Base-by-base conservation (phyloP, 2,329 filamentous ascomycete genomes). In the Microascus cirrosus region DNA sequence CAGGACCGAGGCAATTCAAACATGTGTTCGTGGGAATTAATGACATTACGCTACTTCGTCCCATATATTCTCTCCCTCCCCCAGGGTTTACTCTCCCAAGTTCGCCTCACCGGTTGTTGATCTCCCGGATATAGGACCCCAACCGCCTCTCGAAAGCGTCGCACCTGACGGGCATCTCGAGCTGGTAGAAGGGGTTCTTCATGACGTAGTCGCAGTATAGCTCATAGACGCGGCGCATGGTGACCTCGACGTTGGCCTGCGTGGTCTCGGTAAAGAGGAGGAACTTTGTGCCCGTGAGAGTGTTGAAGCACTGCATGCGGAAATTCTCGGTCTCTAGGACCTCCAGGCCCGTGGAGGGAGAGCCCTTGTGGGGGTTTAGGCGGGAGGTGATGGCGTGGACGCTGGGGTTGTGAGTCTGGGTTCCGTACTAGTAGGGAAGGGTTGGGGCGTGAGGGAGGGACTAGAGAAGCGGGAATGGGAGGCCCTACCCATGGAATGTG, bases 101-200 rank as follows among this genome's bases (percentile, higher is more conserved):
- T 45, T 18, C 39, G n/a, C 4, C 22, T 48, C 70, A 75, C 69
- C 78, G 81, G 66, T 77, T 84, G 67, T 86, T 87, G 64, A 85
- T 79, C 68, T 84, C 82, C 68, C 90, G 84, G 66, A 96, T 83
- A 73, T 92, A 95, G 42, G 85, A 89, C 63, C 82, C 81, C 62
- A 96, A 71, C 71, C 90, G 90, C 65, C 92, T 80, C 71, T 99
- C 94, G 75, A 96, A 99, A 65, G 90, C 88, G 68, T 97, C 94
- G 73, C 94, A 96, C 61, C 94, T 81, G 57, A 99, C 84, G 7
- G 94, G 94, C 92, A 97, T 99, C 75, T 99, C 94, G 59, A 96
- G 79, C 68, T 94, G 92, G 74, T 97, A 97, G 69, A 99, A 99
- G 1, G 94, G 94, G 71, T 99, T 99, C 79, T 97, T 99, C 90